Percentiles rank a stretch among this genome's conserved stretches.
These are phyloP conservation scores for Umbellularia californica DNA, from an alignment of 164 flowering plant species.

Conservation along the genomic window DNA sequence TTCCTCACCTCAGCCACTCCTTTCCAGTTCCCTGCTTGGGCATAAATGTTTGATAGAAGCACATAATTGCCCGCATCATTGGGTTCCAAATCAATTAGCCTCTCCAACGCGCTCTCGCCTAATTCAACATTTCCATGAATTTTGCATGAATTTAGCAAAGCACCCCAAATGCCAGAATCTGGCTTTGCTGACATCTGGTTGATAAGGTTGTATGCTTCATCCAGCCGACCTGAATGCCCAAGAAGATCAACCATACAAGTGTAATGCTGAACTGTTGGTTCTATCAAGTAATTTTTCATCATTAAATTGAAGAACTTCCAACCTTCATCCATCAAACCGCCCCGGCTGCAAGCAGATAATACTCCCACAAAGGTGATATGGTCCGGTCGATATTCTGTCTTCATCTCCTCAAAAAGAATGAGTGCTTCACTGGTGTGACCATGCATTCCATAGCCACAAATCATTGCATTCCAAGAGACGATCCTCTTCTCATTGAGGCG, in stretches of 20 bases:
- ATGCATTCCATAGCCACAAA: conserved; percentile 21
- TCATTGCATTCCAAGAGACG: conserved; percentile 22
- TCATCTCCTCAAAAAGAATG: conserved; percentile 14
- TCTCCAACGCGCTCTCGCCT: conserved; percentile 13
- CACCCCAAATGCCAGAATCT: conserved; percentile 22
- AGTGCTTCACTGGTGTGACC: conserved; percentile 19
- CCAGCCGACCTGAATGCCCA: conserved; percentile 10
- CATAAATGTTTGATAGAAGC: conserved; percentile 17
- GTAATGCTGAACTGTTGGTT: conserved; percentile 13
- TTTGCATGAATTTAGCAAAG: conserved; percentile 17
- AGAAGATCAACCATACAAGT: conserved; percentile 13
- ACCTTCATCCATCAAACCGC: conserved; percentile 11
- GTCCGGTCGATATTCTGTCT: conserved; percentile 2
- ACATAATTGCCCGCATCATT: conserved; percentile 18
- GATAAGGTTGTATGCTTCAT: conserved; percentile 11
- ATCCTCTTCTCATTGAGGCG: conserved; percentile 9
- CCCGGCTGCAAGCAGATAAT: conserved; percentile 15
- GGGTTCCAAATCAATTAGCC: conserved; percentile 16
- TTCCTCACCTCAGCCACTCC: conserved; percentile 12
- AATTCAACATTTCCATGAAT: conserved; percentile 10
- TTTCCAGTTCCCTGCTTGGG: conserved; percentile 18
- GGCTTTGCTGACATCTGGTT: conserved; percentile 9
- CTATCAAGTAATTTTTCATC: conserved; percentile 4
- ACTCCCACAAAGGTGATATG: conserved; percentile 23
- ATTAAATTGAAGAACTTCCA: conserved; percentile 6